Conservation (phyloP, 495 filamentous ascomycete species). For the Penicillium nucicola region DNA sequence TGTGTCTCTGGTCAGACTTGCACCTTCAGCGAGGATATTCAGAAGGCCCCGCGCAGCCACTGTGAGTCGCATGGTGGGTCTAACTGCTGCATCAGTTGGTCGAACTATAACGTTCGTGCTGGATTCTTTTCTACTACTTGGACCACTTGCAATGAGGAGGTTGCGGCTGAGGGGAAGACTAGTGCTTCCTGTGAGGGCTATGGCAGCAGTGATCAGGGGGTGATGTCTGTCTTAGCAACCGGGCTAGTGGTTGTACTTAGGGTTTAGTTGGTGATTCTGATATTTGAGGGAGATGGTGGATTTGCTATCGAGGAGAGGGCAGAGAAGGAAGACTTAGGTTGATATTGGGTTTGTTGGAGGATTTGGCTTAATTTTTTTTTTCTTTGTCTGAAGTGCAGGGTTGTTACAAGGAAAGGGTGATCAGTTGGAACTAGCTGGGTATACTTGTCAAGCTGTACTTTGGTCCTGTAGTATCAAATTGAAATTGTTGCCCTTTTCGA, state of each 20-base stretch:
- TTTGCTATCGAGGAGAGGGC: too few species aligned
- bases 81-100: slow-evolving; percentile 3
- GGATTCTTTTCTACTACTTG: slow-evolving; percentile 1
- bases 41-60: background rate
- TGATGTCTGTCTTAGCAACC: slow-evolving; percentile 1
- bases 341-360: too few species aligned
- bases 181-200: background rate
- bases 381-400: too few species aligned
- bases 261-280: too few species aligned
- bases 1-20: background rate
- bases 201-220: background rate
- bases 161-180: background rate
- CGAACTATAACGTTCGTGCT: background rate
- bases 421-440: too few species aligned
- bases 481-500: too few species aligned
- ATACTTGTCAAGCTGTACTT: too few species aligned
- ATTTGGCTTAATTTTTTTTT: too few species aligned
- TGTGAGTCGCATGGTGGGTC: background rate
- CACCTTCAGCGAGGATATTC: background rate
- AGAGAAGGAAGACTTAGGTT: too few species aligned
- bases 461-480: too few species aligned
- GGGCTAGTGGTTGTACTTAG: slow-evolving; percentile 1
- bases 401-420: too few species aligned
- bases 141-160: background rate
- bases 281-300: background rate